Evolutionary conservation across 2,329 filamentous ascomycete species (phyloP).

Genomic region (Xylogone sp.): DNA sequence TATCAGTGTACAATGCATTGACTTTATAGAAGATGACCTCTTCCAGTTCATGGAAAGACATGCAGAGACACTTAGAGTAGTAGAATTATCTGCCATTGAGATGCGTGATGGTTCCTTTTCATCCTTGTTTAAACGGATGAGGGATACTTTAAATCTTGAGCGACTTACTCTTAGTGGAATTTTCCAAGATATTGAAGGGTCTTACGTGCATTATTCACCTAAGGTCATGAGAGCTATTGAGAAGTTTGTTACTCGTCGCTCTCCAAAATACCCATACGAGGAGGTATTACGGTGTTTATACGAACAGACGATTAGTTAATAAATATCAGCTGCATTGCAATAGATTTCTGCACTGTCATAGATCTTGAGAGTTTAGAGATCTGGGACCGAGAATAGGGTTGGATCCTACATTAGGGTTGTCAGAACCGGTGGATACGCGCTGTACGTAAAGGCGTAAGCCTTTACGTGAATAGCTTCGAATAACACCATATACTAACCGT

Average conservation of each 20-base stretch:
- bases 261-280: background rate
- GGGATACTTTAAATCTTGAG: background rate
- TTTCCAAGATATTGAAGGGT: background rate
- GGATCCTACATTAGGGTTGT: no score
- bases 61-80: background rate
- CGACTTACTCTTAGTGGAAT: background rate
- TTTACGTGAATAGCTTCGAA: no score
- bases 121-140: background rate
- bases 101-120: background rate
- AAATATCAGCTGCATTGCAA: no score
- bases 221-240: background rate
- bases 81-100: background rate
- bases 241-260: background rate
- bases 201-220: background rate
- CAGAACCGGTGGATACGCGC: no score
- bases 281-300: background rate
- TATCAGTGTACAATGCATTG: background rate
- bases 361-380: no score
- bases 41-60: background rate
- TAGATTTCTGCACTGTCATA: no score
- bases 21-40: background rate
- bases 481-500: no score
- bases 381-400: no score
- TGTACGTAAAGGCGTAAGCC: no score
- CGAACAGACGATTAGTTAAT: background rate